Percentiles rank a stretch among this genome's conserved stretches.
phyloP scores from a whole-genome alignment of 495 filamentous ascomycete species.

The Tuber magnatum region DNA sequence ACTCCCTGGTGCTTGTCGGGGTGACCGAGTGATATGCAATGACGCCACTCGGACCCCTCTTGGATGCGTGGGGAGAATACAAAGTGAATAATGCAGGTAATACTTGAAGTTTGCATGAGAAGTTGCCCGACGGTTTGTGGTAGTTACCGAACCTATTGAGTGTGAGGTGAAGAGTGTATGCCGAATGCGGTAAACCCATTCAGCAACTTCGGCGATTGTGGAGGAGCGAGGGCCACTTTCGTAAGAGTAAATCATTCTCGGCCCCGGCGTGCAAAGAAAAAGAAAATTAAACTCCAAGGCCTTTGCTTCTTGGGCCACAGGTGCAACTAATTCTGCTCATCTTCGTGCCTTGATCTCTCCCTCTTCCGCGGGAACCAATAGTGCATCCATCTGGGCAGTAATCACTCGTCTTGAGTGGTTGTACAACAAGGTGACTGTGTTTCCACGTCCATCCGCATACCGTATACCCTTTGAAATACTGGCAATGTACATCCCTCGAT shows the following conservation, averaged over 20 bases:
- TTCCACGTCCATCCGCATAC: not conserved
- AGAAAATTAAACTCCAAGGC: not conserved
- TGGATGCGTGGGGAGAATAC: not conserved
- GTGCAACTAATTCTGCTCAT: not conserved
- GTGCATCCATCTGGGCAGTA: not conserved
- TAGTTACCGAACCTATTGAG: not conserved
- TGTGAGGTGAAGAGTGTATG: not conserved
- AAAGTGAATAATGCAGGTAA: not conserved
- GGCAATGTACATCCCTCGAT: not conserved
- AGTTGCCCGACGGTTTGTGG: not conserved
- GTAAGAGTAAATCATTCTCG: not conserved
- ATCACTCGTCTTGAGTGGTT: not conserved
- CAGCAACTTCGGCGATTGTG: not conserved
- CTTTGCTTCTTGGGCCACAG: not conserved
- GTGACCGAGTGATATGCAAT: not conserved
- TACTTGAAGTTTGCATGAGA: not conserved
- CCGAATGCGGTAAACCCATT: not conserved
- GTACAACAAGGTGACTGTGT: not conserved
- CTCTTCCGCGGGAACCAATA: not conserved
- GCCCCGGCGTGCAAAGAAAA: not conserved
- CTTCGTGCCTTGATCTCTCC: not conserved
- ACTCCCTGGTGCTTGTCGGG: not conserved
- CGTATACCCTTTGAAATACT: not conserved
- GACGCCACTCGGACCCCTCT: not conserved
- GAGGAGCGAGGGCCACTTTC: not conserved